These are phyloP conservation scores for Arthrocladium fulminans DNA, from an alignment of 2,329 filamentous ascomycete species.

Conservation along the genomic window DNA sequence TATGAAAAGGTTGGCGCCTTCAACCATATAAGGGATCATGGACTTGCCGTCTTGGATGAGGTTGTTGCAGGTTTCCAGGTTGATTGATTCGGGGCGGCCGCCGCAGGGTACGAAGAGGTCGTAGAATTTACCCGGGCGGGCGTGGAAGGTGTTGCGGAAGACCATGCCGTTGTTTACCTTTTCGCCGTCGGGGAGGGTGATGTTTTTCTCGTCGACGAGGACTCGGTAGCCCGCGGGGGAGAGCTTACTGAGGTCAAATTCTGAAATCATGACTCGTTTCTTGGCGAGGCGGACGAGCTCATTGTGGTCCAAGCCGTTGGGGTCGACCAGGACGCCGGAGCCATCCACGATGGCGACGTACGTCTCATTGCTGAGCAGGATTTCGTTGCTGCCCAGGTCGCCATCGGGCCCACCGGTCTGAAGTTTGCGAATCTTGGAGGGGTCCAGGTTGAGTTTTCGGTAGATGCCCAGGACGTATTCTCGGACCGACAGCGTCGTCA, in stretches of 20 bases:
- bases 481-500: constrained; percentile 94
- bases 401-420: constrained; percentile 96
- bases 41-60: constrained; percentile 86
- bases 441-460: constrained; percentile 85
- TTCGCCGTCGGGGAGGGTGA: constrained; percentile 82
- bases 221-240: constrained; percentile 84
- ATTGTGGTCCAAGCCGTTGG: constrained; percentile 72
- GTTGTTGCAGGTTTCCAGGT: constrained; percentile 75
- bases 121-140: constrained; percentile 65
- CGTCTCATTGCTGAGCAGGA: constrained; percentile 88
- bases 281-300: constrained; percentile 81
- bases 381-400: constrained; percentile 95
- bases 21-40: constrained; percentile 86
- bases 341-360: constrained; percentile 95
- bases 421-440: constrained; percentile 77
- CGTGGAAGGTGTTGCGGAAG: constrained; percentile 96
- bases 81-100: constrained; percentile 92
- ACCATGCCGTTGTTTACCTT: constrained; percentile 79
- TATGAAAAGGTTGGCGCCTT: constrained; percentile 97
- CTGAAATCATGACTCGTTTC: constrained; percentile 76
- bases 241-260: constrained; percentile 78
- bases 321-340: constrained; percentile 87
- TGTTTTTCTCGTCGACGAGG: constrained; percentile 79
- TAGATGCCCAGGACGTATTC: constrained; percentile 97
- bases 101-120: constrained; percentile 94